Evolutionary conservation across 2,329 filamentous ascomycete species (phyloP).

Genomic region (Aureobasidium sp.): DNA sequence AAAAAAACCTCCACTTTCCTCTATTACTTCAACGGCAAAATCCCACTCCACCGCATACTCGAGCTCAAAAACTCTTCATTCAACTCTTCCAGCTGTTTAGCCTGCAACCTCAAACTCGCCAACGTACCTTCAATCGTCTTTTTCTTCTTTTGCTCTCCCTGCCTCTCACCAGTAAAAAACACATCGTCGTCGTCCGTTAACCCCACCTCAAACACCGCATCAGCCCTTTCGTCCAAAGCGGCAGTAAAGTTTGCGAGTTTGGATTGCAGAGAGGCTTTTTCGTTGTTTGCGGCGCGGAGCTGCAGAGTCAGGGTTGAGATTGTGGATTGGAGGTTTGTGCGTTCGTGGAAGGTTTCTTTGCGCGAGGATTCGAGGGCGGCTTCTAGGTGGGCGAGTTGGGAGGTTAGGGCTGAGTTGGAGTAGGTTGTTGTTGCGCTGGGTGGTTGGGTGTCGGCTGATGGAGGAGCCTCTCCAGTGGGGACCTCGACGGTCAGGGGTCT

Average conservation of each 20-base stretch:
- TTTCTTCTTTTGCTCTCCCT: background rate
- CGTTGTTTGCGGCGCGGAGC: background rate
- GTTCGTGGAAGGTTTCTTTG: conserved; percentile 3
- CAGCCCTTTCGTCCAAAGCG: background rate
- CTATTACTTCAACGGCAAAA: background rate
- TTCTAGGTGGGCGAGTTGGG: conserved; percentile 7
- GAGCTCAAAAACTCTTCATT: conserved; percentile 20
- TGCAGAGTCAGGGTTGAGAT: background rate
- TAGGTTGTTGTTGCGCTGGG: conserved; percentile 6
- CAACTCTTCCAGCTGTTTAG: conserved; percentile 19
- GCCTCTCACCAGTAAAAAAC: background rate
- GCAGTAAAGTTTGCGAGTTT: background rate
- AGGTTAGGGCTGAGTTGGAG: background rate
- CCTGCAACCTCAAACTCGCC: conserved; percentile 18
- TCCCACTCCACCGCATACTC: conserved; percentile 17
- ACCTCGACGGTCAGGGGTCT: background rate
- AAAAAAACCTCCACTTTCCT: background rate
- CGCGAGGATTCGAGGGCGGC: conserved; percentile 4
- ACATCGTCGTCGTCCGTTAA: background rate
- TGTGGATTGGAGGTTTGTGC: background rate
- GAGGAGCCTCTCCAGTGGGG: background rate
- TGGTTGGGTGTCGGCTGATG: background rate
- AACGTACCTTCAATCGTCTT: conserved; percentile 18
- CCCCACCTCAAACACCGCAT: background rate
- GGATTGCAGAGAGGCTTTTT: background rate